These are phyloP conservation scores for Suillus subaureus DNA, from an alignment of 768 basidiomycete species.

Conservation along the genomic window DNA sequence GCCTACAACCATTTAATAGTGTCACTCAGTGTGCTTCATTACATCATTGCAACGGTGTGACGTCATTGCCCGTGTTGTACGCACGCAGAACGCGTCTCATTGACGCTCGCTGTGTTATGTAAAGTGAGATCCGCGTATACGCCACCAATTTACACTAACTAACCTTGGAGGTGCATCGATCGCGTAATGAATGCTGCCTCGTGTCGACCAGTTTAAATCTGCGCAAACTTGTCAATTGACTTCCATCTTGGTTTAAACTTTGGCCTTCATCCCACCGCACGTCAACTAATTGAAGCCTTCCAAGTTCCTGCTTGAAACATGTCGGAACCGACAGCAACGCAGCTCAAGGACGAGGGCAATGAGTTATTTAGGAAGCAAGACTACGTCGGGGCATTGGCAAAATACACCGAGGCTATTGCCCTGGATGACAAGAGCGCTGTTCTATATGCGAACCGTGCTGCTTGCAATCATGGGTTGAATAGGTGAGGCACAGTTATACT, in stretches of 20 bases:
- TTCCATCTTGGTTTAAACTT: neutral
- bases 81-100: neutral
- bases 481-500: constrained; percentile 24
- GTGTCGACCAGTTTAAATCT: neutral
- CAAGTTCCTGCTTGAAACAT: neutral
- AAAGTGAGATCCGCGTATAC: neutral
- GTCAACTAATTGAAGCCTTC: neutral
- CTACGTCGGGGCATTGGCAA: constrained; percentile 38
- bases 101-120: neutral
- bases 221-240: neutral
- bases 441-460: constrained; percentile 48
- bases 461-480: constrained; percentile 38
- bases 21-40: no score
- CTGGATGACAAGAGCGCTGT: constrained; percentile 41
- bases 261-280: neutral
- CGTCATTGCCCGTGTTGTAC: no score
- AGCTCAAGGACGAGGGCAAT: constrained; percentile 46
- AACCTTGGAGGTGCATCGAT: neutral
- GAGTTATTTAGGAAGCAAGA: constrained; percentile 35
- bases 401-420: constrained; percentile 46
- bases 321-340: neutral
- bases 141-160: neutral
- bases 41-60: neutral
- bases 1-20: no score
- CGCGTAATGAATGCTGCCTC: neutral